Base-by-base conservation (phyloP, 345 rosid species). In the Turritis glabra region DNA sequence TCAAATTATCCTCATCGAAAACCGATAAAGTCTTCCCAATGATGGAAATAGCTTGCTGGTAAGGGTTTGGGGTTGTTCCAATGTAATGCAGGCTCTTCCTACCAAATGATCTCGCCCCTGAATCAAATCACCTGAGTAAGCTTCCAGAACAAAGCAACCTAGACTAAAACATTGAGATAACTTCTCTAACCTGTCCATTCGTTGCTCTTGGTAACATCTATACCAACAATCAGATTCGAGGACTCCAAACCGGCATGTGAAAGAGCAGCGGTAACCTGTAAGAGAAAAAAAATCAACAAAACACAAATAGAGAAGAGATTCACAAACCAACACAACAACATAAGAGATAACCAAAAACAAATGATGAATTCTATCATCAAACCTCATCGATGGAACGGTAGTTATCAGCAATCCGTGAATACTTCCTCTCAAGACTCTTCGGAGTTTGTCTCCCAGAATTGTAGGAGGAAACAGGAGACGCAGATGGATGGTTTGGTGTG, bases 191-290 rank as follows among this genome's bases (percentile, higher is more conserved):
- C 98, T 81, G 97, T 91, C 98, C 98, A 91, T 40, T 94, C 97
- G 5, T 94, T 94, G 88, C 98, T 94, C 83, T 94, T 94, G 1
- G 98, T 94, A 81, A 91, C 88, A 82, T 91, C 98, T 69, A 94
- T 86, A 67, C 96, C 97, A 46, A 94, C 95, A 17, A 94, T 94
- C 53, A 94, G 85, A 79, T 94, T 94, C 37, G 97, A 90, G 29
- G 98, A 94, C 83, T 91, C 98, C n/a, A 94, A 82, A 41, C 98
- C 98, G 48, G 97, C 87, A 56, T 89, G 84, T 19, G 90, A 64
- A 23, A 93, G 92, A 17, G 96, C 97, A 78, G 83, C 83, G 26
- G 96, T 87, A 37, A 94, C 97, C 98, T 94, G 77, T 10, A 21
- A 75, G 6, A 58, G 14, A 44, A 37, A 0, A 37, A 0, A 5